A percentile compares a stretch with the other conserved stretches of the same genome.
Evolutionary conservation across 2,329 filamentous ascomycete genomes (phyloP).

Genomic region (Pezicula radicicola): DNA sequence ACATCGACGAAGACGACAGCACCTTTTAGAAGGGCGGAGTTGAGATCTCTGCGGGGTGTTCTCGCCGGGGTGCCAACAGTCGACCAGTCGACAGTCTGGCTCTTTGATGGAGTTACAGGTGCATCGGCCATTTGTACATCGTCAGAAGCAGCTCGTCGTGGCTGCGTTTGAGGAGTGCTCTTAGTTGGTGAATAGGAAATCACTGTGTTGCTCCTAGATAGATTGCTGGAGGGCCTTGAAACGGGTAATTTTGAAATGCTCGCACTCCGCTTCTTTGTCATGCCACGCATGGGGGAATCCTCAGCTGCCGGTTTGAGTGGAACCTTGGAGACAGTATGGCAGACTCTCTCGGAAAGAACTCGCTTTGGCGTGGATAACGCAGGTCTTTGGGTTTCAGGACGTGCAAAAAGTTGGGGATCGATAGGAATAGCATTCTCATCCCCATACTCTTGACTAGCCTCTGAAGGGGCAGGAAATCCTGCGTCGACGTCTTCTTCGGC

Average conservation of each 20-base stretch:
- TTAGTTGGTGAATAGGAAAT: slow-evolving; percentile 54
- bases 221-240: slow-evolving; percentile 35
- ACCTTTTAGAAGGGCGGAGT: slow-evolving; percentile 58
- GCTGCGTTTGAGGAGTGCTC: slow-evolving; percentile 16
- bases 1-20: slow-evolving; percentile 82
- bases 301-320: slow-evolving; percentile 66
- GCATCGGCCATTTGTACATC: slow-evolving; percentile 14
- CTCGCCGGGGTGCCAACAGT: slow-evolving; percentile 52
- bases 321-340: slow-evolving; percentile 75
- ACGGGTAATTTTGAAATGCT: slow-evolving; percentile 39
- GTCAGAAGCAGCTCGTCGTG: neutral
- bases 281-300: slow-evolving; percentile 35
- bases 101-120: slow-evolving; percentile 35
- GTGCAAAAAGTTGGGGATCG: slow-evolving; percentile 42
- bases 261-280: slow-evolving; percentile 37
- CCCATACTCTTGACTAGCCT: slow-evolving; percentile 63
- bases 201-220: slow-evolving; percentile 47
- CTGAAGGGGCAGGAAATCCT: slow-evolving; percentile 48
- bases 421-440: slow-evolving; percentile 63
- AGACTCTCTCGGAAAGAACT: slow-evolving; percentile 35
- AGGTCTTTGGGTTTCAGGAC: slow-evolving; percentile 5
- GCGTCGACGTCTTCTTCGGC: slow-evolving; percentile 1
- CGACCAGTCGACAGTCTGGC: slow-evolving; percentile 51
- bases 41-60: slow-evolving; percentile 51
- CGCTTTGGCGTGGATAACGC: slow-evolving; percentile 22